Base-by-base conservation (phyloP, 495 filamentous ascomycete genomes). In the Evernia prunastri region DNA sequence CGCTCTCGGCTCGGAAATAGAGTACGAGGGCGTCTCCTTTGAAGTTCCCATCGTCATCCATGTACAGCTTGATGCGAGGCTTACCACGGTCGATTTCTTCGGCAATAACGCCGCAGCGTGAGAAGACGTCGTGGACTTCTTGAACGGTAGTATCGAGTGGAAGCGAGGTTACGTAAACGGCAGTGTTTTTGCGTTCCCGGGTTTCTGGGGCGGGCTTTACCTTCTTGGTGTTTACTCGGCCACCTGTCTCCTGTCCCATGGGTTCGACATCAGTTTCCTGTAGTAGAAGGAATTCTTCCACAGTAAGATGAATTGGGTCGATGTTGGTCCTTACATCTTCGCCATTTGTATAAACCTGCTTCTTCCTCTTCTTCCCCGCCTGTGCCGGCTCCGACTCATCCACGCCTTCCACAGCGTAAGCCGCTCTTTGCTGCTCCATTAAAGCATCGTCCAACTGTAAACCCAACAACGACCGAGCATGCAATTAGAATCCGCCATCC, bases 11-110 rank as follows among this genome's bases (percentile, higher is more conserved):
- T 63, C 92, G 89, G 81, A 96, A 96, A 76, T 91, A 99, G 40
- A 97, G 89, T 39, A 99, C 80, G 18, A 97, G 81, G 10, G 89
- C 91, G 71, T 97, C 92, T 56, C 95, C 95, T 74, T 97, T 97
- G 79, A 95, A 91, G 4, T 82, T 84, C 0, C 91, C 94, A 3
- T 86, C 72, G 12, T 90, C 87, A 72, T 96, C 87, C 10, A 77
- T 85, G 75, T 99, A 97, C 73, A 99, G 85, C 77, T 96, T 97
- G 76, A 99, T 90, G 53, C 95, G 88, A 18, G 89, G 89, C 42
- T 84, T 81, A 58, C 89, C 88, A 66, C 81, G 87, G 69, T 97
- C 94, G 67, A 94, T 91, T 73, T 93, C 89, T 75, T 96, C 90
- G 54, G 93, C 92, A 67, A 98, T 96, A 67, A 98, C 87, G 56